Base-by-base conservation (phyloP, 1,284 basidiomycete species). In the Coniophora puteana region DNA sequence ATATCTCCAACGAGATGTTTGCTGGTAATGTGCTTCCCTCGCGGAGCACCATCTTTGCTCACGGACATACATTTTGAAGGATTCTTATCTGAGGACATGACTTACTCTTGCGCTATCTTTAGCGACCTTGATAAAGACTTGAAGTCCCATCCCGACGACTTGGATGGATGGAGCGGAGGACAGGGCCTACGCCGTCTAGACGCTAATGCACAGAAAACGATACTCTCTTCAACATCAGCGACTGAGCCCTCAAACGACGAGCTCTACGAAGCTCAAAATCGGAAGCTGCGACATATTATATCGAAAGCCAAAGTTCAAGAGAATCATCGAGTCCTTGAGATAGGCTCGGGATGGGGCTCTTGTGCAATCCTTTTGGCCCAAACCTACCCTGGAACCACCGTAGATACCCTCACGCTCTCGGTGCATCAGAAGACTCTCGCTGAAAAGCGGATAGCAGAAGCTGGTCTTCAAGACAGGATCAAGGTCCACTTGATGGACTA, bases 281-380 rank as follows among this genome's bases (percentile, higher is more conserved):
- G 76, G 38, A 90, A 90, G 54, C 57, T 80, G 27, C 57, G 63
- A 21, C 72, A 80, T 48, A 71, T 83, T 43, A 69, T 80, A 31
- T 50, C 60, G 7, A 78, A 76, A 47, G 72, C 74, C 0, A 68
- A 70, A 26, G 76, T 82, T 33, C 62, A 67, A 8, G 69, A 73
- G 0, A 78, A 76, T 1, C 74, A 87, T 46, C 74, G 78, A 25
- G 76, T 90, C 0, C 71, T 91, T 24, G 88, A 91, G 57, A 89
- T 91, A 44, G 88, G 87, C 10, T 83, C 81, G 20, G 88, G 88
- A 1, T 91, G 88, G 87, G 88, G 88, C 2, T 78, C 80, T 4
- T 71, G 91, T 48, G 78, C 88, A 3, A 81, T 89, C 41, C 72
- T 79, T 38, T 77, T 85, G 31, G 72, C 72, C 3, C 59, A 64